Evolutionary conservation across 2,329 filamentous ascomycete species (phyloP), one percentile per base, ranked within the genome.

Genomic region (Seiridium unicorne): DNA sequence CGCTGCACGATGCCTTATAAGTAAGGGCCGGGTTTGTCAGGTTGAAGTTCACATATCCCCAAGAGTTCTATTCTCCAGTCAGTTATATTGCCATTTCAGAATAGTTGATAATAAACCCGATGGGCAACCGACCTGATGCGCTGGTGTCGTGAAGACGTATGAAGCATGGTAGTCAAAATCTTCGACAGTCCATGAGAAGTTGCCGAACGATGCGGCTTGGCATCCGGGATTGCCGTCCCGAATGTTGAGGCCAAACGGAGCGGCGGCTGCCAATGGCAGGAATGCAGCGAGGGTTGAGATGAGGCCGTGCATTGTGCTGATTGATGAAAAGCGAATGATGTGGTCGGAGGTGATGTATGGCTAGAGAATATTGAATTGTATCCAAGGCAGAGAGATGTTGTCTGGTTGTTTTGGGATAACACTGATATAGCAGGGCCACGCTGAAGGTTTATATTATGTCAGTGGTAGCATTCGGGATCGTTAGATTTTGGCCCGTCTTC

Each of bases 111-210:
- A 26, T 26, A 26, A 49, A 49, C 9, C 7, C 10, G 4, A 10
- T 11, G 32, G 34, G 5, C 5, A 8, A 13, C 31, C 2, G 11
- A 53, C 49, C 63, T 83, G 80, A 71, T 84, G 82, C 3, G 81
- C 73, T 0, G 82, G 81, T 2, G 79, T 84, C 13, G 74, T 74
- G 74, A 82, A 84, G 67, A 73, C 69, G 69, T 79, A 81, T 9
- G 72, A 76, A n/a, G 77, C 76, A 68, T 80, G 76, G 74, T 74
- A 84, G 68, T 78, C 75, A 61, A 85, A 81, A 68, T 72, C 67
- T 51, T 72, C 64, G 48, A 83, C 65, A 1, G 68, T 70, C 80
- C 81, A 84, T 5, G 60, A 38, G 61, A 78, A 77, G 62, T 66
- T 47, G 44, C 62, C 58, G 57, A 74, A 70, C 1, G 77, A 76